These are phyloP conservation scores for Mortierella sp. DNA, from an alignment of 371 early-diverging fungal genomes.

Conservation along the genomic window DNA sequence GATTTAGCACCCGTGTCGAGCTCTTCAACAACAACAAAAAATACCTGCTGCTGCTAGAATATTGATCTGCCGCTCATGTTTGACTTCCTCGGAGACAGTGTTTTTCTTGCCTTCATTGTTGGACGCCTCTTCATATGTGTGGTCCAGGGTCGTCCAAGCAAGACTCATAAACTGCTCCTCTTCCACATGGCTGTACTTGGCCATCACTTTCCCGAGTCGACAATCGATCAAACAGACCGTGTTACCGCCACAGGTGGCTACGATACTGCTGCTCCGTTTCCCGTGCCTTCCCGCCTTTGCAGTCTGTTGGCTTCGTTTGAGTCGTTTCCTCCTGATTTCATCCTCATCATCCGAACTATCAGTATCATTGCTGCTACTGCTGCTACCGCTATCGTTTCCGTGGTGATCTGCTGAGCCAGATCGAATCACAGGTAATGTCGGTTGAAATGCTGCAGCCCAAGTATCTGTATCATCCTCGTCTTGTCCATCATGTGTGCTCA, in stretches of 20 bases:
- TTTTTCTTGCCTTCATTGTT: too few species aligned
- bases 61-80: conserved; percentile 48
- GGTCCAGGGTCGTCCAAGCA: conserved; percentile 63
- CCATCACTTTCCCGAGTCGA: conserved; percentile 57
- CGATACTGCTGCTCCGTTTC: conserved; percentile 36
- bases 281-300: conserved; percentile 9
- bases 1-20: too few species aligned
- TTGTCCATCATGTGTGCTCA: conserved; percentile 48
- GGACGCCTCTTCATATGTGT: neutral
- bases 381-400: too few species aligned
- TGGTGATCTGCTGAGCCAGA: neutral
- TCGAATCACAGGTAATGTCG: conserved; percentile 28
- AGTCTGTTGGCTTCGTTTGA: conserved; percentile 9
- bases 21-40: too few species aligned
- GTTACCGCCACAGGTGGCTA: conserved; percentile 63
- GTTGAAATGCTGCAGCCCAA: conserved; percentile 44
- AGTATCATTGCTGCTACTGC: neutral
- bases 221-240: conserved; percentile 63
- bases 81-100: neutral
- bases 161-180: conserved; percentile 66
- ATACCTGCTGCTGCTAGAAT: conserved; percentile 64
- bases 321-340: conserved; percentile 1
- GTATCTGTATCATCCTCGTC: conserved; percentile 26
- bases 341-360: neutral
- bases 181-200: conserved; percentile 67